Evolutionary conservation across 1,284 basidiomycete species (phyloP).

Genomic region (Ustilago lituana): DNA sequence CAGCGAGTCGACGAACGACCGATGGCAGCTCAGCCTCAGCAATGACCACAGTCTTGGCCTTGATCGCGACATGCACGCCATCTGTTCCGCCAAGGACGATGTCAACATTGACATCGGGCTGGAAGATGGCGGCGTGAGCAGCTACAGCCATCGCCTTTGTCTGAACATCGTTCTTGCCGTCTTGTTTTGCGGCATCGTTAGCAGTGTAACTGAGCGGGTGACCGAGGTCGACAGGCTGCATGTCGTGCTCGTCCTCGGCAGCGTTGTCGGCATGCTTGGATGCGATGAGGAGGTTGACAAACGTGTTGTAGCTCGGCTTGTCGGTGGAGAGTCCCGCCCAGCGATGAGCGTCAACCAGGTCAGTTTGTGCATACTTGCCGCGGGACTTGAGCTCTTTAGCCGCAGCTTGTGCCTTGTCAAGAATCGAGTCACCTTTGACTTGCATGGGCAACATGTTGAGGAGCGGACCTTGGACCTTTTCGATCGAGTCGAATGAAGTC

Average conservation of each 20-base stretch:
- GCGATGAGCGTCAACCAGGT: conserved; percentile 31
- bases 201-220: conserved; percentile 22
- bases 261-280: conserved; percentile 5
- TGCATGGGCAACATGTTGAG: conserved; percentile 54
- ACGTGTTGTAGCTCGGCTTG: conserved; percentile 41
- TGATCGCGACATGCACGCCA: conserved; percentile 22
- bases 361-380: conserved; percentile 44
- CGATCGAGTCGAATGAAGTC: conserved; percentile 31
- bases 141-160: background rate
- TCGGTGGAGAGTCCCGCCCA: conserved; percentile 16
- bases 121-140: conserved; percentile 12
- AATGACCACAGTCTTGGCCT: conserved; percentile 10
- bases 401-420: conserved; percentile 13
- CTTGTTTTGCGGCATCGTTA: background rate
- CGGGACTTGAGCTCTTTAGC: conserved; percentile 13
- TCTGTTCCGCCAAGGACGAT: conserved; percentile 9
- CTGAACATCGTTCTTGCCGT: background rate
- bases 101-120: conserved; percentile 36
- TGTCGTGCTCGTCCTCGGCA: background rate
- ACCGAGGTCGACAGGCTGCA: conserved; percentile 24
- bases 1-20: background rate
- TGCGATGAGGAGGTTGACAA: conserved; percentile 42
- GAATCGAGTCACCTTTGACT: conserved; percentile 4
- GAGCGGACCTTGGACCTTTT: conserved; percentile 44
- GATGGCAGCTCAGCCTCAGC: background rate